Conservation (phyloP, 2,329 filamentous ascomycete species). For the Fusarium armeniacum region DNA sequence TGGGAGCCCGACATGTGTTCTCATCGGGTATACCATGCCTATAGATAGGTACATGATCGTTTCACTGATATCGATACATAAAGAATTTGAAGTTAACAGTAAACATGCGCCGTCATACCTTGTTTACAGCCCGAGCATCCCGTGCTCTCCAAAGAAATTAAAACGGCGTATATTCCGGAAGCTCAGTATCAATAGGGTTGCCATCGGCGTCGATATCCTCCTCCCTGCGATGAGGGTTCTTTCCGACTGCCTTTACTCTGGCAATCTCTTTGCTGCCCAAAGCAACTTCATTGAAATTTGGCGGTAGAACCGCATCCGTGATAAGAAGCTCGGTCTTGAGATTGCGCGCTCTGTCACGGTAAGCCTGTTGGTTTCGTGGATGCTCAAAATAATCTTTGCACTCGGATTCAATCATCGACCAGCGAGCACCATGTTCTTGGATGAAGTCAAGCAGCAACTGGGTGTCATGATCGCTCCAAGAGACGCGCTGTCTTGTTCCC, state of each 20-base stretch:
- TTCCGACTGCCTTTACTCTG: constrained; percentile 58
- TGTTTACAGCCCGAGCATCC: not conserved
- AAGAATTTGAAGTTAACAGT: not conserved
- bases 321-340: constrained; percentile 67
- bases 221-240: constrained; percentile 66
- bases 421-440: constrained; percentile 47
- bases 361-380: constrained; percentile 66
- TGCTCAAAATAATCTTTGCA: constrained; percentile 57
- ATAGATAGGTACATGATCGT: not conserved
- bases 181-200: constrained; percentile 57
- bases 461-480: constrained; percentile 62
- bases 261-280: constrained; percentile 65
- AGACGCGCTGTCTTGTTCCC: constrained; percentile 47
- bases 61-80: not conserved
- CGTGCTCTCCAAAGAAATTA: not conserved
- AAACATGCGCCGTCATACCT: not conserved
- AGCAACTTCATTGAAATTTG: constrained; percentile 64
- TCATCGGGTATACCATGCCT: not conserved
- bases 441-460: constrained; percentile 60
- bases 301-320: constrained; percentile 60
- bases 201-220: constrained; percentile 60
- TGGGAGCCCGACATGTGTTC: not conserved
- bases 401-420: constrained; percentile 53
- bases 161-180: constrained; percentile 19
- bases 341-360: constrained; percentile 71